These are phyloP conservation scores for Butyriboletus loyo DNA, from an alignment of 768 basidiomycete species.

Conservation along the genomic window DNA sequence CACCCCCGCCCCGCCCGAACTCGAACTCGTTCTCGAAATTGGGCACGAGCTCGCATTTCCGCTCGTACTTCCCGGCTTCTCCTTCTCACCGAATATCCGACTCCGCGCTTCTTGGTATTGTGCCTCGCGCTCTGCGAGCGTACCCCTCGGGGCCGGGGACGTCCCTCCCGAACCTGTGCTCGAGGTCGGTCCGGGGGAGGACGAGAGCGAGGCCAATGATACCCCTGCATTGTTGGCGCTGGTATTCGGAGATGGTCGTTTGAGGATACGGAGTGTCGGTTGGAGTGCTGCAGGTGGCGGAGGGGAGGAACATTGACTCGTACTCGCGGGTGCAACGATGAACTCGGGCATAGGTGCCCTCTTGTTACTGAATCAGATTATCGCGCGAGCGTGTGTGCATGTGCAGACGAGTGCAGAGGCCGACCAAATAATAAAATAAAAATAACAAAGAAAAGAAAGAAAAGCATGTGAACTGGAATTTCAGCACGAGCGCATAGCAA, in stretches of 20 bases:
- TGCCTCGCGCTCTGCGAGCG: conserved; percentile 64
- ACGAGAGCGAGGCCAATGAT: conserved; percentile 3
- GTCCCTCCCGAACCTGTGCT: conserved; percentile 3
- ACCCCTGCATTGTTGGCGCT: neutral
- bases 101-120: conserved; percentile 72
- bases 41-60: neutral
- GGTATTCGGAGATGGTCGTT: conserved; percentile 48
- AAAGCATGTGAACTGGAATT: conserved; percentile 6
- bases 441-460: neutral
- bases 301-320: conserved; percentile 40
- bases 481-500: conserved; percentile 7
- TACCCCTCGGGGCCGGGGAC: conserved; percentile 22
- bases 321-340: conserved; percentile 41
- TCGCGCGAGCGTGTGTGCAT: neutral
- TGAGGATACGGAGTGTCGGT: conserved; percentile 66
- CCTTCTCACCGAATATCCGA: conserved; percentile 58
- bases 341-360: conserved; percentile 67
- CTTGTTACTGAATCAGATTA: conserved; percentile 44
- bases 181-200: conserved; percentile 14
- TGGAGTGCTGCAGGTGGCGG: conserved; percentile 58
- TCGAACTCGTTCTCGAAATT: neutral
- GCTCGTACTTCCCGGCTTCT: neutral
- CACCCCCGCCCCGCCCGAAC: conserved; percentile 8
- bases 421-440: neutral
- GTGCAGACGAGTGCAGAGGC: neutral